Percentiles rank a stretch among this genome's conserved stretches.
These are phyloP conservation scores for Beta lomatogona DNA, from an alignment of 179 eudicot genomes.

Conservation along the genomic window DNA sequence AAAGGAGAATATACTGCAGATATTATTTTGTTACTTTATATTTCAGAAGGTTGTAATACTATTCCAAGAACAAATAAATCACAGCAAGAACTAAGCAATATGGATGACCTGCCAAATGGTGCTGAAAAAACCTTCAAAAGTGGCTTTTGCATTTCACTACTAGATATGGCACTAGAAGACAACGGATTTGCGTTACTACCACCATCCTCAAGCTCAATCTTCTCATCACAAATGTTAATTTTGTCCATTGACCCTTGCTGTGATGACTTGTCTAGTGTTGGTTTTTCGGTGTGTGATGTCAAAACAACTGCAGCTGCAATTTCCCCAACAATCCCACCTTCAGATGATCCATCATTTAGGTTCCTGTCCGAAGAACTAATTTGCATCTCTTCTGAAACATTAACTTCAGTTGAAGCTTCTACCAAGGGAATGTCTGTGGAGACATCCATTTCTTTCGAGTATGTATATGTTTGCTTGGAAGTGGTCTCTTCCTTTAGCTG, in stretches of 20 bases:
- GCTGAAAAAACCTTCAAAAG: constrained; percentile 19
- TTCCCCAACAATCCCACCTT: constrained; percentile 25
- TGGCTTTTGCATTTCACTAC: constrained; percentile 25
- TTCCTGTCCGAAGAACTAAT: constrained; percentile 31
- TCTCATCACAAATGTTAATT: constrained; percentile 22
- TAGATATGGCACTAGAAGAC: constrained; percentile 20
- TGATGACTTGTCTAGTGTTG: constrained; percentile 23
- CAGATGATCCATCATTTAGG: constrained; percentile 27
- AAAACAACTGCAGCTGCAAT: constrained; percentile 23
- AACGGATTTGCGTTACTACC: constrained; percentile 18
- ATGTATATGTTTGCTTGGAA: constrained; percentile 33
- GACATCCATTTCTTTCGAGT: constrained; percentile 28
- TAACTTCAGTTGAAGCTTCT: constrained; percentile 33
- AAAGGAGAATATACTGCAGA: neutral
- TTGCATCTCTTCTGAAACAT: constrained; percentile 38
- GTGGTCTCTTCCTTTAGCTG: constrained; percentile 28
- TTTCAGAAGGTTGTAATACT: neutral
- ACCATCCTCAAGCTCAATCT: constrained; percentile 22
- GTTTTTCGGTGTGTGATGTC: constrained; percentile 24
- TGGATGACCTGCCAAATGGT: constrained; percentile 32
- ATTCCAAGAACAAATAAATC: neutral
- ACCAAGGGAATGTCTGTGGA: constrained; percentile 27
- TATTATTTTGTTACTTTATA: neutral
- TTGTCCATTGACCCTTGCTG: constrained; percentile 22
- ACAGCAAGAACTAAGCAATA: constrained; percentile 1